Conservation (phyloP, 345 rosid genomes). For the Laguncularia racemosa region DNA sequence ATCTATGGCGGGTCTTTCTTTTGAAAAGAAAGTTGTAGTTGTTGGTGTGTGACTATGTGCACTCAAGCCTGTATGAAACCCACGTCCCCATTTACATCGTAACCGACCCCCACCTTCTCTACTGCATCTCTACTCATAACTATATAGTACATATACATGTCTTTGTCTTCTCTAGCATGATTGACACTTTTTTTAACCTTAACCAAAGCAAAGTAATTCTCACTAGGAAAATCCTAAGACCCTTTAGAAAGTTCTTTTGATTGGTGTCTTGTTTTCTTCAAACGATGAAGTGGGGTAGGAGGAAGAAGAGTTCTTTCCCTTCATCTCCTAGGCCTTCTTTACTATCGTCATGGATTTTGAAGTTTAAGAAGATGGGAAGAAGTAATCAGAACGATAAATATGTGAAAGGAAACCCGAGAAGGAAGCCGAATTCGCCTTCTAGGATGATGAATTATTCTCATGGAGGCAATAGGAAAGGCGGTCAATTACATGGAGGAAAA, state of each 20-base stretch:
- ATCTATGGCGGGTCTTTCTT: constrained; percentile 47
- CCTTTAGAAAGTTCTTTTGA: neutral
- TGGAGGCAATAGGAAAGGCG: neutral
- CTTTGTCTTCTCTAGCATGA: too few relatives aligned
- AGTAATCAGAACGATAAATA: constrained; percentile 6
- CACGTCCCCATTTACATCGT: constrained; percentile 33
- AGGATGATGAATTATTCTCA: constrained; percentile 11
- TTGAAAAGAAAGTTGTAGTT: constrained; percentile 20
- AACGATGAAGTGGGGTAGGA: constrained; percentile 65
- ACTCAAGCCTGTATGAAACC: constrained; percentile 25
- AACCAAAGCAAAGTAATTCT: neutral
- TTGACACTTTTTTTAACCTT: too few relatives aligned
- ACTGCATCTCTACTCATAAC: neutral
- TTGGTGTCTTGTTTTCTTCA: too few relatives aligned
- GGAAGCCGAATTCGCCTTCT: constrained; percentile 9
- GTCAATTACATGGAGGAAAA: constrained; percentile 11
- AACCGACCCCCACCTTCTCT: constrained; percentile 11
- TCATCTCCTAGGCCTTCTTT: constrained; percentile 28
- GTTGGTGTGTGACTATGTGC: neutral
- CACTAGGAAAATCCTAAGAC: constrained; percentile 4
- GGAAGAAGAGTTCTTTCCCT: constrained; percentile 23
- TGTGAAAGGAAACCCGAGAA: constrained; percentile 5
- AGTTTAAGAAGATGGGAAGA: constrained; percentile 46
- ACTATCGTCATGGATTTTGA: constrained; percentile 60
- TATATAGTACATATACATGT: too few relatives aligned